Percentiles rank a stretch among this genome's conserved stretches.
These are phyloP conservation scores for Incumbomyces delicatus DNA, from an alignment of 2,329 filamentous ascomycete species.

Conservation along the genomic window DNA sequence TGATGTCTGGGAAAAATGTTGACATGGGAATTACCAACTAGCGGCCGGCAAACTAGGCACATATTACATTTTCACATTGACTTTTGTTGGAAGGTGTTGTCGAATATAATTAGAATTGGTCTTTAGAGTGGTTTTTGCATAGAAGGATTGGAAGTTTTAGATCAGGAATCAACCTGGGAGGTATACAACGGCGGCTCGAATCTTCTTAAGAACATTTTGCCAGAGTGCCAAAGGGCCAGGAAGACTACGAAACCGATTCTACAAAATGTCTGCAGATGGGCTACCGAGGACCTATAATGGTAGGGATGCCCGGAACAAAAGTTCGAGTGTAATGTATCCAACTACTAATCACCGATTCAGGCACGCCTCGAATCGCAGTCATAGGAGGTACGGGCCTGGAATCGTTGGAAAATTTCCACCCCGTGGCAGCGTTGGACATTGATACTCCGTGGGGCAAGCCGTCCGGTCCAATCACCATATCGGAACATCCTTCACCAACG, in stretches of 20 bases:
- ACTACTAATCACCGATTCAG: slow-evolving; percentile 30
- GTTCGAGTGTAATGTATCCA: neutral
- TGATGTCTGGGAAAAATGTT: no score
- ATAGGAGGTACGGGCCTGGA: slow-evolving; percentile 90
- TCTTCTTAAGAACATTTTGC: neutral
- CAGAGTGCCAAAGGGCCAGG: neutral
- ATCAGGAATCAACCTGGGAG: no score
- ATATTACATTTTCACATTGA: no score
- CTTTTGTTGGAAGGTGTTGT: no score
- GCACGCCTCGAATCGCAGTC: slow-evolving; percentile 71
- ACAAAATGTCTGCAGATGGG: slow-evolving; percentile 4
- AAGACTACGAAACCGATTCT: slow-evolving; percentile 6
- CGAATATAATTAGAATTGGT: no score
- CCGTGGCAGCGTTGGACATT: slow-evolving; percentile 67
- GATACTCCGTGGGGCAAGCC: slow-evolving; percentile 83
- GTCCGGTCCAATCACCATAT: slow-evolving; percentile 68
- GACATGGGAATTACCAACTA: no score
- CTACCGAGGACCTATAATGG: slow-evolving; percentile 5
- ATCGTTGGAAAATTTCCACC: slow-evolving; percentile 75
- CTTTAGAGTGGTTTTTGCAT: no score
- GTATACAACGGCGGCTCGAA: slow-evolving; percentile 1
- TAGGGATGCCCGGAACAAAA: neutral
- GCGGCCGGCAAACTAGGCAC: no score
- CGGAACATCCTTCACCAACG: slow-evolving; percentile 71
- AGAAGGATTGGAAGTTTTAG: no score